Evolutionary conservation across 192 early-diverging fungal genomes (phyloP).

Genomic region (Coemansia interrupta): DNA sequence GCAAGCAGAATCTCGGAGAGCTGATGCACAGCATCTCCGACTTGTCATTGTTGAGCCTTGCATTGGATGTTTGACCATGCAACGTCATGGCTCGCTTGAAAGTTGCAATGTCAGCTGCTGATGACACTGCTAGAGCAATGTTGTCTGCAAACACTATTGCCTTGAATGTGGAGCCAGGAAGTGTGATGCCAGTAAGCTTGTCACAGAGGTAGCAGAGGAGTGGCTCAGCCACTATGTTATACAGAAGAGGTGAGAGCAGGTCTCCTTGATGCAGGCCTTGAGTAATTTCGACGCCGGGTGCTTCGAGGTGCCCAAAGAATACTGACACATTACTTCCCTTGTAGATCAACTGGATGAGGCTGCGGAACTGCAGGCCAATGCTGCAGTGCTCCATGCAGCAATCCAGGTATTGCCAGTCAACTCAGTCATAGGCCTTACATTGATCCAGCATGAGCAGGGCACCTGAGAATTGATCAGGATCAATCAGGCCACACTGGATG

Average conservation of each 20-base stretch:
- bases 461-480: not conserved
- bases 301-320: not conserved
- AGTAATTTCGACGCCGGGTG: not conserved
- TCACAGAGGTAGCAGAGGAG: constrained; percentile 6
- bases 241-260: constrained; percentile 8
- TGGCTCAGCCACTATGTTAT: constrained; percentile 11
- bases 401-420: constrained; percentile 16
- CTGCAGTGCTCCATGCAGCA: constrained; percentile 1
- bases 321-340: not conserved
- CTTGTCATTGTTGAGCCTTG: constrained; percentile 8
- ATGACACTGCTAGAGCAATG: constrained; percentile 5
- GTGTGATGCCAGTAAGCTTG: not conserved
- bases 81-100: not conserved
- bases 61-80: constrained; percentile 7
- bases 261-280: constrained; percentile 13
- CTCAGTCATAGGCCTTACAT: constrained; percentile 12
- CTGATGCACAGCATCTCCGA: constrained; percentile 12
- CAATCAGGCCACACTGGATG: not conserved
- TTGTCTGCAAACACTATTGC: constrained; percentile 14
- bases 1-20: not conserved
- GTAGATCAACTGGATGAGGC: not conserved
- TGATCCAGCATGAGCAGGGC: constrained; percentile 9
- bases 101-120: not conserved
- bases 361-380: not conserved
- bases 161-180: not conserved